Evolutionary conservation across 1,284 basidiomycete species (phyloP).

Genomic region (Rhodotorula sp.): DNA sequence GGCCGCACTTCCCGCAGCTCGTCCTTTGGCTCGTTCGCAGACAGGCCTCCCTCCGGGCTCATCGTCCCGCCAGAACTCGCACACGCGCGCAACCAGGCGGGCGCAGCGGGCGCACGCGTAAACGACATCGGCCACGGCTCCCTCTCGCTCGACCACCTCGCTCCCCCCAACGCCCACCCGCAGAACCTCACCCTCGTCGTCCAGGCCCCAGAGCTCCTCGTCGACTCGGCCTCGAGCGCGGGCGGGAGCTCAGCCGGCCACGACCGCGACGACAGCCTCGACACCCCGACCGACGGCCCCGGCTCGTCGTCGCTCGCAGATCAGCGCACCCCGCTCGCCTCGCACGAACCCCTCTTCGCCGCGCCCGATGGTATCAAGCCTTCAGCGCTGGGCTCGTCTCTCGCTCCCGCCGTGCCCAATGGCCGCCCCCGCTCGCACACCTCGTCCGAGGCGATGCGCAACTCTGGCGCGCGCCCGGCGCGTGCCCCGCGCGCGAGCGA

Average conservation of each 20-base stretch:
- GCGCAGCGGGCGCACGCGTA: not conserved
- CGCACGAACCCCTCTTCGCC: constrained; percentile 1
- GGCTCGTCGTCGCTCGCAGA: not conserved
- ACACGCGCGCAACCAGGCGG: no score
- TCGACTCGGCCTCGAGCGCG: not conserved
- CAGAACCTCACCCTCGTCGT: constrained; percentile 29
- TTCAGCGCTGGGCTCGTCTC: not conserved
- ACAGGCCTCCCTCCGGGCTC: not conserved
- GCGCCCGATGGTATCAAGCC: not conserved
- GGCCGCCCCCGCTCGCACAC: constrained; percentile 19
- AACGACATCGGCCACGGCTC: constrained; percentile 29
- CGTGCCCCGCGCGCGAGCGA: not conserved
- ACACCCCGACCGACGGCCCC: not conserved
- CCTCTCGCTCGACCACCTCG: constrained; percentile 39
- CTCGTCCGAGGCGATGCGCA: constrained; percentile 9
- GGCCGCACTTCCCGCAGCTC: constrained; percentile 17
- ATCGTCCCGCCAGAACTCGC: not conserved
- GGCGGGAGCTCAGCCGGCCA: not conserved
- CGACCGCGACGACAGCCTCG: not conserved
- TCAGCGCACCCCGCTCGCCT: constrained; percentile 17
- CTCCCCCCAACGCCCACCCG: not conserved
- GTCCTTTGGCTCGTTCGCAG: constrained; percentile 11
- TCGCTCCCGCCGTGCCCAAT: not conserved
- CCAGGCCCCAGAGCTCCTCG: constrained; percentile 37
- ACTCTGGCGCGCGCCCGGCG: not conserved